Percentiles rank a stretch among this genome's conserved stretches.
These are phyloP conservation scores for Acanthamoeba healyi DNA, from an alignment of 208 protist species.

Conservation along the genomic window DNA sequence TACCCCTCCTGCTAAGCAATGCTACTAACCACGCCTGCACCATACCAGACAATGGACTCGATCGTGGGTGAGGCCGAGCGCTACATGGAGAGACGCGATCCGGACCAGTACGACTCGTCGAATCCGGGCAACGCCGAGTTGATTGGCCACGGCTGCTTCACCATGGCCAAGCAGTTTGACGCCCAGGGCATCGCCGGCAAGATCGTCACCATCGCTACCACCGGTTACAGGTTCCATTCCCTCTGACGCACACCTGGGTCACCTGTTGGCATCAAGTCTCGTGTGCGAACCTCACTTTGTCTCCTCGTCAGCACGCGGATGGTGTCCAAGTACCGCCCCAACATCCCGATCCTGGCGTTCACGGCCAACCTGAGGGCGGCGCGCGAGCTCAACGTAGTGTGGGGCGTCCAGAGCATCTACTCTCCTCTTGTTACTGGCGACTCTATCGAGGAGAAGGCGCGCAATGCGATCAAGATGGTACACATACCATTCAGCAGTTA, in stretches of 20 bases:
- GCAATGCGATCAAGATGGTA: background rate
- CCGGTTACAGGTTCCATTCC: constrained; percentile 24
- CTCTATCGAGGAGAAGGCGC: constrained; percentile 32
- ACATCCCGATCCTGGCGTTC: constrained; percentile 52
- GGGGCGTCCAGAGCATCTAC: constrained; percentile 61
- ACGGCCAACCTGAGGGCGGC: constrained; percentile 22
- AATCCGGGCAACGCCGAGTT: background rate
- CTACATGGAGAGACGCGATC: constrained; percentile 3
- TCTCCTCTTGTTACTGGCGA: background rate
- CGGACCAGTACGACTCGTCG: constrained; percentile 33
- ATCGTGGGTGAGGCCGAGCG: constrained; percentile 53
- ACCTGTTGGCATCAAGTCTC: no score
- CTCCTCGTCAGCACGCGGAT: constrained; percentile 40
- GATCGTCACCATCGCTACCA: constrained; percentile 51
- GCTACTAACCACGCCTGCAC: no score
- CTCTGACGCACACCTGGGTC: no score
- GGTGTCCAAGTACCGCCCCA: constrained; percentile 64
- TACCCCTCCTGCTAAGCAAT: no score
- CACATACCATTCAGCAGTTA: background rate
- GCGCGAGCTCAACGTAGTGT: constrained; percentile 60
- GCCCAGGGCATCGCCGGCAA: constrained; percentile 29
- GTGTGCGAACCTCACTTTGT: no score
- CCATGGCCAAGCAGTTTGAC: constrained; percentile 34
- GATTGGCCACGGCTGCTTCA: constrained; percentile 60
- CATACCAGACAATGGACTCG: constrained; percentile 47